Percentiles rank a stretch among this genome's conserved stretches.
Conservation (phyloP, 768 basidiomycete species). For the Lepiota brunneoincarnata region DNA sequence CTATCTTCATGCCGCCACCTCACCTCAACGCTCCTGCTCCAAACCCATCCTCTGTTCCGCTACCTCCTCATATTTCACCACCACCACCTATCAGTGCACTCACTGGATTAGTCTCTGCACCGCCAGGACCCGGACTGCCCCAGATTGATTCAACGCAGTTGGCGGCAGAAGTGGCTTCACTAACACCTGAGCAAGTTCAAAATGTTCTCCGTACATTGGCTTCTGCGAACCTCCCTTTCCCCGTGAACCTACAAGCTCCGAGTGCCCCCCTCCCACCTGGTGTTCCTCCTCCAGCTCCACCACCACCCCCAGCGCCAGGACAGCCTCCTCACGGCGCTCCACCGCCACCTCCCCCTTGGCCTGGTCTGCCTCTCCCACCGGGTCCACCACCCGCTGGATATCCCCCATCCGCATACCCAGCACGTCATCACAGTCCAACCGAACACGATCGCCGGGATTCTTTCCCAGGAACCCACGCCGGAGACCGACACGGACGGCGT, state of each 20-base stretch:
- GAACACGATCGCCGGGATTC: constrained; percentile 20
- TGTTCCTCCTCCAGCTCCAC: constrained; percentile 11
- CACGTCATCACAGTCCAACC: constrained; percentile 19
- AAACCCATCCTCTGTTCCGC: background rate
- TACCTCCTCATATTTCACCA: background rate
- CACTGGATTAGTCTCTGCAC: constrained; percentile 11
- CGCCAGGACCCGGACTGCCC: constrained; percentile 18
- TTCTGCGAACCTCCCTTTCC: constrained; percentile 27
- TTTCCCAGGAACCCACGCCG: constrained; percentile 33
- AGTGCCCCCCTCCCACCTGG: constrained; percentile 23
- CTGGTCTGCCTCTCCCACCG: constrained; percentile 7
- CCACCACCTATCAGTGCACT: background rate
- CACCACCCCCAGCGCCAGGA: constrained; percentile 12
- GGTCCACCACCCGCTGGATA: constrained; percentile 10
- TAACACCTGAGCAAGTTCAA: constrained; percentile 77
- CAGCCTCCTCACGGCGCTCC: constrained; percentile 16
- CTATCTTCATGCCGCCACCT: constrained; percentile 11
- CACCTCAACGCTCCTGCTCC: background rate
- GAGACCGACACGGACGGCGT: constrained; percentile 31
- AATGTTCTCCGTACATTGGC: constrained; percentile 60
- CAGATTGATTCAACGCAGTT: constrained; percentile 42
- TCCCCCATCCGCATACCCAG: constrained; percentile 9
- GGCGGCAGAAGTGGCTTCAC: constrained; percentile 67
- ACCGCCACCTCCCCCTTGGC: constrained; percentile 12
- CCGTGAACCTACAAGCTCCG: constrained; percentile 19